Evolutionary conservation across 225 moss, liverwort and hornwort species (phyloP).

Genomic region (Pleurozium schreberi): DNA sequence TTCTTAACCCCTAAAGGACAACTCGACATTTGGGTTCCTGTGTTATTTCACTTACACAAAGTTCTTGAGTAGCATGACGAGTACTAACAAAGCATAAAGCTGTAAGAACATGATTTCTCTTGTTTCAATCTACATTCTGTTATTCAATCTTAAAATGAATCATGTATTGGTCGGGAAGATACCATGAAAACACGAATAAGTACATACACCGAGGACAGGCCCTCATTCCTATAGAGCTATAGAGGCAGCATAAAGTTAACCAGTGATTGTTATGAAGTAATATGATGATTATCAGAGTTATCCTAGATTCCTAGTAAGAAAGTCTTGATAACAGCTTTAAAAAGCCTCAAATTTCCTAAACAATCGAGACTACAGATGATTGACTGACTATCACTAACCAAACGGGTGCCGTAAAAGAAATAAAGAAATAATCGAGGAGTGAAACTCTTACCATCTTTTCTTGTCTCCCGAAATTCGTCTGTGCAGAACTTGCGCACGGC

Average conservation of each 20-base stretch:
- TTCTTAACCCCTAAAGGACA: neutral
- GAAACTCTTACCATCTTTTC: constrained; percentile 62
- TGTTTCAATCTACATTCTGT: neutral
- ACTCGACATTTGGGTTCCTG: neutral
- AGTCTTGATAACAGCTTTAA: neutral
- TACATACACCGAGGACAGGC: neutral
- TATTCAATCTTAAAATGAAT: neutral
- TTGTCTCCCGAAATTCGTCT: constrained; percentile 77
- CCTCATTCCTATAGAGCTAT: neutral
- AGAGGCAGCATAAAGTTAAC: neutral
- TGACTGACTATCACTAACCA: neutral
- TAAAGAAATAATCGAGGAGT: neutral
- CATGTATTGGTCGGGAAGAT: neutral
- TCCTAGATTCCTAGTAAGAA: neutral
- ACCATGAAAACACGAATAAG: neutral
- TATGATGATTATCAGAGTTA: neutral
- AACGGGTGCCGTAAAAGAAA: neutral
- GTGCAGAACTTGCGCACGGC: constrained; percentile 82
- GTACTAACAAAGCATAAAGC: neutral
- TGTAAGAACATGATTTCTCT: neutral
- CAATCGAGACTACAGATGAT: neutral
- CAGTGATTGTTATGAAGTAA: neutral
- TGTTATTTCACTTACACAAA: neutral
- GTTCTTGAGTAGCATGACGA: neutral
- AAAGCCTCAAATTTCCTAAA: neutral